These are phyloP conservation scores for Inosperma sp. DNA, from an alignment of 768 basidiomycete species.

Conservation along the genomic window DNA sequence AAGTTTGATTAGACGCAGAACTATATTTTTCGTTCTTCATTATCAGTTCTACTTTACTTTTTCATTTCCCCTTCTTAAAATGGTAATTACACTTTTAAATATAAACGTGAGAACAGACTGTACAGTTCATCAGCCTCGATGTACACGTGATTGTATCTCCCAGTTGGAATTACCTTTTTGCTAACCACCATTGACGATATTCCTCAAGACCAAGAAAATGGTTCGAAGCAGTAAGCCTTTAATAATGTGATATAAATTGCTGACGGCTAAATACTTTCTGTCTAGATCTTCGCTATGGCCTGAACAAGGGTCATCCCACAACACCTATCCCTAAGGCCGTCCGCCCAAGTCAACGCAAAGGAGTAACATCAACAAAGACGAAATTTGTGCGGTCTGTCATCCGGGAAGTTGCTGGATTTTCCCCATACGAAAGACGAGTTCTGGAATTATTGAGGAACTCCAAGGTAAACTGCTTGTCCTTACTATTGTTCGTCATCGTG, in stretches of 20 bases:
- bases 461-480: constrained; percentile 54
- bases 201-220: constrained; percentile 66
- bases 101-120: constrained; percentile 37
- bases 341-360: constrained; percentile 90
- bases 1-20: constrained; percentile 28
- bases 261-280: constrained; percentile 4
- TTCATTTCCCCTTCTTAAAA: constrained; percentile 13
- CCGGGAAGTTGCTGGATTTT: constrained; percentile 96
- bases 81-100: not conserved
- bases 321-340: constrained; percentile 71
- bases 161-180: constrained; percentile 14
- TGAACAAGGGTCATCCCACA: constrained; percentile 86
- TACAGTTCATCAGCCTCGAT: constrained; percentile 56
- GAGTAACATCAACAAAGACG: constrained; percentile 82
- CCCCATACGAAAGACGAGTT: constrained; percentile 95
- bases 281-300: constrained; percentile 78
- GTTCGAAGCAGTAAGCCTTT: constrained; percentile 64
- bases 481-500: not conserved
- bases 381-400: constrained; percentile 91
- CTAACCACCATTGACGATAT: constrained; percentile 32
- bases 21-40: constrained; percentile 16
- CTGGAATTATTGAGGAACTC: constrained; percentile 98
- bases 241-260: not conserved
- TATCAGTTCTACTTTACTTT: constrained; percentile 12
- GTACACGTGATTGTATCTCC: constrained; percentile 34